Evolutionary conservation across 331 rosid species (phyloP).

Genomic region (Pyrus hybrid): DNA sequence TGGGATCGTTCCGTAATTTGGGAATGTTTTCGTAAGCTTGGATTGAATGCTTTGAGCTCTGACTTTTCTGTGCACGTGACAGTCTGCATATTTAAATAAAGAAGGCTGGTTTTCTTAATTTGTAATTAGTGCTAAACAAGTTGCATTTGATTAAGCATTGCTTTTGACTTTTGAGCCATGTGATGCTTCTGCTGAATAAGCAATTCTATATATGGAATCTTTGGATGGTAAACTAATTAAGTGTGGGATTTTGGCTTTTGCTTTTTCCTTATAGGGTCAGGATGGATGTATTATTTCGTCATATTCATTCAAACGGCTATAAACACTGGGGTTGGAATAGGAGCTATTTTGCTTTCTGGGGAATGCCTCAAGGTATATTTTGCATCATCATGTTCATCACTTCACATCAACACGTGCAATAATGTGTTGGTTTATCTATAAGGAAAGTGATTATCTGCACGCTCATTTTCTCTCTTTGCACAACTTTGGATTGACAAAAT

Average conservation of each 20-base stretch:
- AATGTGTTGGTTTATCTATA: not conserved
- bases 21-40: not conserved
- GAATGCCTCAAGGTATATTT: conserved; percentile 54
- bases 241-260: not conserved
- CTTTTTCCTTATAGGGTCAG: conserved; percentile 46
- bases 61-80: not conserved
- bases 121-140: not conserved
- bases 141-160: not conserved
- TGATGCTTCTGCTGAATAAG: not conserved
- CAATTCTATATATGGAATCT: not conserved
- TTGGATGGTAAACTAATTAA: not conserved
- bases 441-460: not conserved
- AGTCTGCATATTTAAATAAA: no score
- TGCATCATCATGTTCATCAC: not conserved
- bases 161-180: not conserved
- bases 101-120: not conserved
- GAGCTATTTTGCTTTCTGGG: conserved; percentile 67
- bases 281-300: conserved; percentile 86
- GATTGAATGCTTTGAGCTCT: not conserved
- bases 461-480: no score
- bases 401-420: not conserved
- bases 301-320: conserved; percentile 76
- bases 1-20: not conserved
- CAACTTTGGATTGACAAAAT: not conserved
- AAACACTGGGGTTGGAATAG: conserved; percentile 74